A percentile compares a stretch with the other conserved stretches of the same genome.
phyloP scores from a whole-genome alignment of 208 protist species.

The Angomonas deanei region DNA sequence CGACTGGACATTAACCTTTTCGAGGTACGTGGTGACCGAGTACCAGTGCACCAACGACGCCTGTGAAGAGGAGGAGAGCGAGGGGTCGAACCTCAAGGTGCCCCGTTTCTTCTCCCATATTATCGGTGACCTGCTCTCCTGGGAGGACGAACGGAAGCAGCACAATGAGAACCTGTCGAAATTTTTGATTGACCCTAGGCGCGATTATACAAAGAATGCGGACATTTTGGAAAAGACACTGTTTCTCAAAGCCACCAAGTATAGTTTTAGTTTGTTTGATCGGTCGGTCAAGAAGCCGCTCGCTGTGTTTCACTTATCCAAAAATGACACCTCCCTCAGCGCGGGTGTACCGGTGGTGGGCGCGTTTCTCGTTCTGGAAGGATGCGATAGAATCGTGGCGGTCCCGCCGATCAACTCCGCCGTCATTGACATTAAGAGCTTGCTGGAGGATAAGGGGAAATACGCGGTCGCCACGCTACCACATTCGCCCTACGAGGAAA shows the following conservation, averaged over 20 bases:
- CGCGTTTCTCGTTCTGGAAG: neutral
- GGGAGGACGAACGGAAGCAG: conserved; percentile 9
- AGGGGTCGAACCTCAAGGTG: neutral
- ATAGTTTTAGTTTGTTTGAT: neutral
- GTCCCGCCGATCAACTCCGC: neutral
- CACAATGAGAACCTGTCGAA: neutral
- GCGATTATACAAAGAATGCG: neutral
- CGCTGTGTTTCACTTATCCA: neutral
- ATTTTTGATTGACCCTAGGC: neutral
- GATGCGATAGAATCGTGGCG: neutral
- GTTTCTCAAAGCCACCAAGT: neutral
- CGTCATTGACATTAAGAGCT: neutral
- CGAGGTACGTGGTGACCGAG: conserved; percentile 44
- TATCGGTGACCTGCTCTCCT: conserved; percentile 30
- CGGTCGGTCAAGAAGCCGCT: neutral
- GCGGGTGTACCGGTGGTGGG: neutral
- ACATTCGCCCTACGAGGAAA: neutral
- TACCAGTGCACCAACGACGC: neutral
- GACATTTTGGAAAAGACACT: neutral
- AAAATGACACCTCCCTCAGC: neutral
- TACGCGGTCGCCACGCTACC: neutral
- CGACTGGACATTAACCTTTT: conserved; percentile 50
- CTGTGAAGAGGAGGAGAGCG: neutral
- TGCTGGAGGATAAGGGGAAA: neutral
- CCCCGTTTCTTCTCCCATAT: conserved; percentile 45